Evolutionary conservation across 345 rosid species (phyloP).

Genomic region (Viola odorata): DNA sequence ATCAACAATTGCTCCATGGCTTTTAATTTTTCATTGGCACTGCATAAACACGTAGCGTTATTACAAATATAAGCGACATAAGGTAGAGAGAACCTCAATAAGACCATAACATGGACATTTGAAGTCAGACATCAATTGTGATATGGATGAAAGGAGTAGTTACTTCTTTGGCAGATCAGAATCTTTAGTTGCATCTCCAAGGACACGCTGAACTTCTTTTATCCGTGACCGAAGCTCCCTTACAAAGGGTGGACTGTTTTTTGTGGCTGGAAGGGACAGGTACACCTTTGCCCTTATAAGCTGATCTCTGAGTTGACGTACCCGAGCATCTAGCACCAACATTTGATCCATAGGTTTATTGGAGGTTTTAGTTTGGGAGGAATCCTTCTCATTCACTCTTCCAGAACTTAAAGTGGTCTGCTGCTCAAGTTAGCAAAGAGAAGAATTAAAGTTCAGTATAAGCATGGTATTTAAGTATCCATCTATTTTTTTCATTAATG

Average conservation of each 20-base stretch:
- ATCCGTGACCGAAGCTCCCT: constrained; percentile 83
- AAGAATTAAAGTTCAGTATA: neutral
- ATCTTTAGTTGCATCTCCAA: constrained; percentile 74
- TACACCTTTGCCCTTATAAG: constrained; percentile 84
- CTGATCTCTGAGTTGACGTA: constrained; percentile 83
- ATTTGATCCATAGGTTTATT: constrained; percentile 34
- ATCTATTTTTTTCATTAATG: neutral
- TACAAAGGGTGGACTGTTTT: constrained; percentile 55
- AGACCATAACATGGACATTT: neutral
- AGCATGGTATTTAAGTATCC: constrained; percentile 1
- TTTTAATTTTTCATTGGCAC: constrained; percentile 66
- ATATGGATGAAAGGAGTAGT: constrained; percentile 17
- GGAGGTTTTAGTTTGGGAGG: constrained; percentile 16
- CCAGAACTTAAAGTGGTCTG: constrained; percentile 27
- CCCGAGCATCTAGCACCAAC: constrained; percentile 51
- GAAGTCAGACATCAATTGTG: neutral
- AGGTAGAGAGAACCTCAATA: neutral
- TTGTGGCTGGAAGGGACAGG: constrained; percentile 72
- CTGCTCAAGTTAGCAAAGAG: constrained; percentile 22
- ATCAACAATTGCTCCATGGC: constrained; percentile 83
- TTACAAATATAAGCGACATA: neutral
- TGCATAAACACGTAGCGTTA: constrained; percentile 22
- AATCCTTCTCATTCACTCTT: constrained; percentile 30
- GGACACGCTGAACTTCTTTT: constrained; percentile 73
- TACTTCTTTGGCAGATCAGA: constrained; percentile 74